Conservation (phyloP, 2,329 filamentous ascomycete genomes). For the Thelonectria rubi region DNA sequence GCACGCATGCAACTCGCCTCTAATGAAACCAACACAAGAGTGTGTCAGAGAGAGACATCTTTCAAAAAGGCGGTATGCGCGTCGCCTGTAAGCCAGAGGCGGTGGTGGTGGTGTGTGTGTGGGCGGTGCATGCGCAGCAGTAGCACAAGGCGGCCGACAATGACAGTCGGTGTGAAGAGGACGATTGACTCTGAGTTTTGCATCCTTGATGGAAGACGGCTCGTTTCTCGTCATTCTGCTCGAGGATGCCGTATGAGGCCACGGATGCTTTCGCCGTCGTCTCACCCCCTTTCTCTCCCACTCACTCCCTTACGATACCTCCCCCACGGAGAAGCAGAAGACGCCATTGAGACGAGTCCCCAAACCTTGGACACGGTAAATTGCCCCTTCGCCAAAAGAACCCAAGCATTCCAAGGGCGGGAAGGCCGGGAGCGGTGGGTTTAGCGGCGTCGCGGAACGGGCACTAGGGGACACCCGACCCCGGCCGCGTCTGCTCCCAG, state of each 20-base stretch:
- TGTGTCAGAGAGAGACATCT: neutral
- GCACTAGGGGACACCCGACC: constrained; percentile 22
- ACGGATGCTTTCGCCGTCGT: too few species aligned
- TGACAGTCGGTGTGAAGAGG: neutral
- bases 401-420: constrained; percentile 7
- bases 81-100: constrained; percentile 5
- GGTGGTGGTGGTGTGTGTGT: constrained; percentile 2
- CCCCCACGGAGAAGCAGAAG: neutral
- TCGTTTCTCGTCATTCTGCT: too few species aligned
- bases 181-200: too few species aligned
- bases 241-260: too few species aligned
- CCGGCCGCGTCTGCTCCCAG: neutral
- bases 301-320: neutral
- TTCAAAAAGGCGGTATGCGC: constrained; percentile 23
- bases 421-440: neutral
- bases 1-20: constrained; percentile 4
- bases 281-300: too few species aligned
- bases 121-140: neutral
- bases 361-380: constrained; percentile 23
- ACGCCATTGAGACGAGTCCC: neutral
- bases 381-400: constrained; percentile 8
- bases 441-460: constrained; percentile 4
- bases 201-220: too few species aligned
- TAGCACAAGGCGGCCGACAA: constrained; percentile 1
- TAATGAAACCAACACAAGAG: too few species aligned